A percentile compares a stretch with the other conserved stretches of the same genome.
Conservation (phyloP, 805 yeast species). For the Saccharomycopsis sp. region DNA sequence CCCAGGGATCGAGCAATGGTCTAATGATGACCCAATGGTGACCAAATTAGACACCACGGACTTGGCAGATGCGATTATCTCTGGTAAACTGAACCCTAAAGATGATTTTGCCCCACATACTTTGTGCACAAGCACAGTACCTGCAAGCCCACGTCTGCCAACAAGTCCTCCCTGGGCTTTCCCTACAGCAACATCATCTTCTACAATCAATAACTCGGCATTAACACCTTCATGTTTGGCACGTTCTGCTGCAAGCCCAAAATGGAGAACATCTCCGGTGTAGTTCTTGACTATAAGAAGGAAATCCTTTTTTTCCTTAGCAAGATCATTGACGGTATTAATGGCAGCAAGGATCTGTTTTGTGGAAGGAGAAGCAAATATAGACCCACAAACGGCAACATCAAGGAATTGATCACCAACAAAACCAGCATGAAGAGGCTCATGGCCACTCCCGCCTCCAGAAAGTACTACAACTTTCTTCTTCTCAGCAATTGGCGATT, state of each 20-base stretch:
- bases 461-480: slow-evolving; percentile 67
- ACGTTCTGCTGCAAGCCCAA: slow-evolving; percentile 86
- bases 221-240: slow-evolving; percentile 71
- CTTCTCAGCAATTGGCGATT: slow-evolving; percentile 21
- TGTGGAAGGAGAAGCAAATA: slow-evolving; percentile 95
- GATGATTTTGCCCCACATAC: slow-evolving; percentile 66
- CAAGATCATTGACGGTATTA: slow-evolving; percentile 30
- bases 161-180: slow-evolving; percentile 81
- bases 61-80: slow-evolving; percentile 53
- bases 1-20: slow-evolving; percentile 88
- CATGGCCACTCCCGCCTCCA: slow-evolving; percentile 97
- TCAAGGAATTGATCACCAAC: slow-evolving; percentile 79
- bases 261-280: slow-evolving; percentile 91
- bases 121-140: slow-evolving; percentile 83
- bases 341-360: slow-evolving; percentile 73
- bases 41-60: slow-evolving; percentile 60
- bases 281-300: slow-evolving; percentile 82
- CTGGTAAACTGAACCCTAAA: slow-evolving; percentile 40
- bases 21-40: slow-evolving; percentile 85
- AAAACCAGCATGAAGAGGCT: slow-evolving; percentile 88
- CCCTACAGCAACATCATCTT: slow-evolving; percentile 96
- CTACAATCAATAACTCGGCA: slow-evolving; percentile 69
- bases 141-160: slow-evolving; percentile 92
- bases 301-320: slow-evolving; percentile 50
- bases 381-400: slow-evolving; percentile 84